Percentiles rank a stretch among this genome's conserved stretches.
Conservation (phyloP, 768 basidiomycete species). For the Phlebiopsis gigantea region DNA sequence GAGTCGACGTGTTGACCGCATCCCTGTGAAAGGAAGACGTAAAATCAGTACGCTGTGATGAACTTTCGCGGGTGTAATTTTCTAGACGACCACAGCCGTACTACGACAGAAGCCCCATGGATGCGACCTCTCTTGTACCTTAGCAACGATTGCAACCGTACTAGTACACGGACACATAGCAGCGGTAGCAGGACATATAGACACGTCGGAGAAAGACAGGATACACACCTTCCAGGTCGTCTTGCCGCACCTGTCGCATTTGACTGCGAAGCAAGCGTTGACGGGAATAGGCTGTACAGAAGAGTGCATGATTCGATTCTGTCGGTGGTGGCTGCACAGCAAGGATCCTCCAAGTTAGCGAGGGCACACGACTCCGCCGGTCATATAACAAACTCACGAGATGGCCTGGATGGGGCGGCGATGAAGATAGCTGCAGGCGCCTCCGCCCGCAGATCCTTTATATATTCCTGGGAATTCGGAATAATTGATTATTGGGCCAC, state of each 20-base stretch:
- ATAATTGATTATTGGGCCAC: neutral
- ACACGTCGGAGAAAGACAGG: neutral
- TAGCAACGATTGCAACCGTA: neutral
- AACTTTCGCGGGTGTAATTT: constrained; percentile 1
- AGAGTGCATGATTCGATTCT: neutral
- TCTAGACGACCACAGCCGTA: neutral
- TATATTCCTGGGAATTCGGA: neutral
- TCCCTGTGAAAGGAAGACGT: constrained; percentile 41
- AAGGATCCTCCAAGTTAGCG: neutral
- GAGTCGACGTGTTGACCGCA: constrained; percentile 63
- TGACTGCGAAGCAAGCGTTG: constrained; percentile 51
- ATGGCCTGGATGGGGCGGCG: neutral
- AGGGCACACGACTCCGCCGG: neutral
- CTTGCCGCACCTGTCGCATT: constrained; percentile 61
- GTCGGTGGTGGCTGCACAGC: neutral
- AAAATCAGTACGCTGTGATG: constrained; percentile 8
- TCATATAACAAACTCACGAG: neutral
- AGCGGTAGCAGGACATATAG: neutral
- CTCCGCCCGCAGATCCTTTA: neutral
- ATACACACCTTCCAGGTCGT: constrained; percentile 58
- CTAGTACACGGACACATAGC: neutral
- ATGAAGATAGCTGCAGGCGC: neutral
- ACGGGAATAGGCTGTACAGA: constrained; percentile 28
- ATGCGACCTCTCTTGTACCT: neutral
- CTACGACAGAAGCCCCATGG: neutral